Percentiles rank a stretch among this genome's conserved stretches.
phyloP scores from a whole-genome alignment of 192 early-diverging fungal genomes.

The Piromyces finnis region DNA sequence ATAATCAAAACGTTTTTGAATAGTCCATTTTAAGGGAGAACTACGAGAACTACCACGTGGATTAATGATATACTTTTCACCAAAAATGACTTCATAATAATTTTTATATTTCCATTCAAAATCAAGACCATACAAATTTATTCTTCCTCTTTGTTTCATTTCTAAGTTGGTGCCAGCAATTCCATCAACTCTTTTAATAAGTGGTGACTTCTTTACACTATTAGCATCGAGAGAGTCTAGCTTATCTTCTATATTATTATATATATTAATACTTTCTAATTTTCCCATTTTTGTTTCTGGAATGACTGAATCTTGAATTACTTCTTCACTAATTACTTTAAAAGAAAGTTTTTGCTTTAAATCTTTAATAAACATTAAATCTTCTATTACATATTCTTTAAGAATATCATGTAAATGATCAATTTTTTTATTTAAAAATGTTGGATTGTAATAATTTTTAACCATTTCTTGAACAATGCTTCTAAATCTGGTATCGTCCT shows the following conservation, averaged over 20 bases:
- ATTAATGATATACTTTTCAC: not conserved
- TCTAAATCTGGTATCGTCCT: not conserved
- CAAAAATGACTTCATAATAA: not conserved
- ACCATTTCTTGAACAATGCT: not conserved
- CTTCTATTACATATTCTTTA: not conserved
- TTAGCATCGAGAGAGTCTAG: not conserved
- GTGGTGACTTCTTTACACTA: no score
- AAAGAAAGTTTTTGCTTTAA: not conserved
- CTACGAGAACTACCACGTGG: not conserved
- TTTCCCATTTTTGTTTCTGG: no score
- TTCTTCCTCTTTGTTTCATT: not conserved
- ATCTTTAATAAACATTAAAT: not conserved
- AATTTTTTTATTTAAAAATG: not conserved
- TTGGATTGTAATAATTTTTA: not conserved
- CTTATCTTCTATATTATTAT: no score
- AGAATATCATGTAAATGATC: not conserved
- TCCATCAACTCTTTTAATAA: not conserved
- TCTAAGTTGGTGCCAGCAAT: not conserved
- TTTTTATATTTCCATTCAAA: not conserved
- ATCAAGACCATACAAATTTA: not conserved
- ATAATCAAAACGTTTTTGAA: not conserved
- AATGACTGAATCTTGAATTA: no score
- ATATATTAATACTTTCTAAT: no score
- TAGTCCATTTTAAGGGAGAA: not conserved
- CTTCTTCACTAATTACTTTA: no score